These are phyloP conservation scores for Podaxis pistillaris DNA, from an alignment of 768 basidiomycete species.

Conservation along the genomic window DNA sequence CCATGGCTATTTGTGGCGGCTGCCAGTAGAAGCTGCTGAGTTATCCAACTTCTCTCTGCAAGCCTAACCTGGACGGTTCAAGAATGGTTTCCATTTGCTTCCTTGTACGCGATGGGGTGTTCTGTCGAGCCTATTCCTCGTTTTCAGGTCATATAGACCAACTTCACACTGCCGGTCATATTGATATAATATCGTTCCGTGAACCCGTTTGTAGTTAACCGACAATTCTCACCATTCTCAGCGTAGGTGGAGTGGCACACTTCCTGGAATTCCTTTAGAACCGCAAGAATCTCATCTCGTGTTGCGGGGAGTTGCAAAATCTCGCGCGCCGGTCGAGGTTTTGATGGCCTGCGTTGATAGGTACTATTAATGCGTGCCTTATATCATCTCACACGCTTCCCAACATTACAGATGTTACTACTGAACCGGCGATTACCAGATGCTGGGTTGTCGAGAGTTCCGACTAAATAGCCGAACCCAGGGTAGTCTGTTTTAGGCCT, in stretches of 20 bases:
- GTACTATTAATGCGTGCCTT: slow-evolving; percentile 2
- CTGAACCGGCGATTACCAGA: slow-evolving; percentile 7
- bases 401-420: background rate
- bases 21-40: background rate
- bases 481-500: slow-evolving; percentile 8
- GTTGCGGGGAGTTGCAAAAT: background rate
- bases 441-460: slow-evolving; percentile 7
- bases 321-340: background rate
- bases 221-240: background rate
- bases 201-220: background rate
- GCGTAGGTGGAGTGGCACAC: background rate
- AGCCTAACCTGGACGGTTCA: background rate
- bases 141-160: background rate
- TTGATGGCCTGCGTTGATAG: background rate
- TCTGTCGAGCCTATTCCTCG: background rate
- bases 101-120: background rate
- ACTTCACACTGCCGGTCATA: background rate
- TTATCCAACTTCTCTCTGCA: background rate
- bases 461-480: slow-evolving; percentile 15
- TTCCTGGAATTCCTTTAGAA: background rate
- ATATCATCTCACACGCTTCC: slow-evolving; percentile 5
- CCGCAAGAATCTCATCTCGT: background rate
- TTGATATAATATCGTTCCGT: background rate
- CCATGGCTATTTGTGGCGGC: background rate
- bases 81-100: background rate